A percentile compares a stretch with the other conserved stretches of the same genome.
Conservation (phyloP, 1,139 yeast species). For the Debaryomyces nepalensis region DNA sequence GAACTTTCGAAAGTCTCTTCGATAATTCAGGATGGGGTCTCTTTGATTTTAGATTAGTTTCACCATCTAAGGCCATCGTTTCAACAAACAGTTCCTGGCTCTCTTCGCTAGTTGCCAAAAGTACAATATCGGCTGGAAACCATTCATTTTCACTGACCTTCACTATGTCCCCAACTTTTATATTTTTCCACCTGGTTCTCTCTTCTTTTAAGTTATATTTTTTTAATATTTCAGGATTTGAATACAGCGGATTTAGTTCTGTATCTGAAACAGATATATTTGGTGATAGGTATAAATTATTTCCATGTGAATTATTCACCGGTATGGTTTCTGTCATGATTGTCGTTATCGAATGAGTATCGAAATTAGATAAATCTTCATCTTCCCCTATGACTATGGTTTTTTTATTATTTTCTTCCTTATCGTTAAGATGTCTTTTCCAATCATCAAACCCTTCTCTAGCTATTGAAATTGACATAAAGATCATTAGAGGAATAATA, state of each 20-base stretch:
- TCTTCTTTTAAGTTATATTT: constrained; percentile 40
- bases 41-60: constrained; percentile 83
- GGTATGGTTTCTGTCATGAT: constrained; percentile 43
- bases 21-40: constrained; percentile 68
- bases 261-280: constrained; percentile 11
- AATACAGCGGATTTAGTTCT: constrained; percentile 19
- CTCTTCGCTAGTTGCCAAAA: constrained; percentile 65
- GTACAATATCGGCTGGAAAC: constrained; percentile 87
- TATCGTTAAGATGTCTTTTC: constrained; percentile 84
- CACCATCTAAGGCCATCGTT: constrained; percentile 98
- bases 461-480: constrained; percentile 87
- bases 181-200: constrained; percentile 67
- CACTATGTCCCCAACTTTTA: constrained; percentile 85
- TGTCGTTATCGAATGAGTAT: constrained; percentile 43
- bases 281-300: constrained; percentile 5
- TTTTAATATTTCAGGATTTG: constrained; percentile 33
- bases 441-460: constrained; percentile 95
- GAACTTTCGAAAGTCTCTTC: constrained; percentile 51
- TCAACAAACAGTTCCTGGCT: constrained; percentile 83
- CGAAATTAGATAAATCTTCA: constrained; percentile 32
- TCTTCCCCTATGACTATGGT: constrained; percentile 49
- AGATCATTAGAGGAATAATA: constrained; percentile 81
- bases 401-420: constrained; percentile 74
- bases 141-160: constrained; percentile 79
- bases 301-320: constrained; percentile 13